Percentiles rank a stretch among this genome's conserved stretches.
Conservation (phyloP, 1,284 basidiomycete genomes). For the Austroboletus novae-zelandiae region DNA sequence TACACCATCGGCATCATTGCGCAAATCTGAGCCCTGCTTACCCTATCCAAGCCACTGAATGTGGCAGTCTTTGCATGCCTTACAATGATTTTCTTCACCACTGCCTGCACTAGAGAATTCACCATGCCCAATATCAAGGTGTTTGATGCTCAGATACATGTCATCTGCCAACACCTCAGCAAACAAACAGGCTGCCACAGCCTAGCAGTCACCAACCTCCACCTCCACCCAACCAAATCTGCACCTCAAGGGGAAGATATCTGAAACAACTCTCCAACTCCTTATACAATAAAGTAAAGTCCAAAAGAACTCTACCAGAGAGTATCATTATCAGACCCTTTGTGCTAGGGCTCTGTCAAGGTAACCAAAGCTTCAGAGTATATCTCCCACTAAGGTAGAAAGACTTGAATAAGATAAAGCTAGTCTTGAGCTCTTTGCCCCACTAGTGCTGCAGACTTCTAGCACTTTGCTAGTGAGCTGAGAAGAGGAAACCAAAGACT, state of each 20-base stretch:
- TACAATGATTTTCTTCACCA: conserved; percentile 33
- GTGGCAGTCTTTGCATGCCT: conserved; percentile 34
- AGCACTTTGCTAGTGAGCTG: too few species aligned
- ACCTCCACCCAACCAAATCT: not conserved
- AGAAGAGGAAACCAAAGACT: too few species aligned
- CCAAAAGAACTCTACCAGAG: too few species aligned
- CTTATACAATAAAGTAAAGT: too few species aligned
- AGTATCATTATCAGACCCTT: too few species aligned
- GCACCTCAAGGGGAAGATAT: not conserved
- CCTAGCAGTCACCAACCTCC: not conserved
- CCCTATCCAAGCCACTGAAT: conserved; percentile 19
- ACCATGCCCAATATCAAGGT: conserved; percentile 15
- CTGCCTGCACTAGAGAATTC: conserved; percentile 34
- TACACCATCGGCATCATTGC: conserved; percentile 13
- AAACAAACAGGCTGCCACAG: not conserved
- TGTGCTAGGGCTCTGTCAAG: too few species aligned
- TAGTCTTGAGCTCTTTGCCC: too few species aligned
- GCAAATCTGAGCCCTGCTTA: conserved; percentile 7
- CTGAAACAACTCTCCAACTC: too few species aligned
- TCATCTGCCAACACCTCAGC: not conserved
- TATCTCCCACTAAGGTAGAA: too few species aligned
- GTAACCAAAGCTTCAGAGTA: too few species aligned
- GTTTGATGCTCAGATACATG: not conserved
- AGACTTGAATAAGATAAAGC: too few species aligned
- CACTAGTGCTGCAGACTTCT: too few species aligned